A percentile compares a stretch with the other conserved stretches of the same genome.
Conservation (phyloP, 2,329 filamentous ascomycete genomes). For the Exophiala aquamarina region DNA sequence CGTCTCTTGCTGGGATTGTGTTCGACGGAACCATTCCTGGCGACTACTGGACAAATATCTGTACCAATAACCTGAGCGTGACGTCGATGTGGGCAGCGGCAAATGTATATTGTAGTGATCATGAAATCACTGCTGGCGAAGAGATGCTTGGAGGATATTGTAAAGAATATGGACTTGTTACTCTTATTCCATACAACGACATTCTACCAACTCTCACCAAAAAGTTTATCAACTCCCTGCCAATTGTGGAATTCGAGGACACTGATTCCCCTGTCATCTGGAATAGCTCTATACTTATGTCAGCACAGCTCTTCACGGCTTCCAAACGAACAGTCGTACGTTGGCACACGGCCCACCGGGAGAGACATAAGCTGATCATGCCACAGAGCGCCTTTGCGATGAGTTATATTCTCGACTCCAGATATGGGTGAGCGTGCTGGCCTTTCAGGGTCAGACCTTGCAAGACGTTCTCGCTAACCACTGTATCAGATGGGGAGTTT, state of each 20-base stretch:
- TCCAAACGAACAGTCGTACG: too few species aligned
- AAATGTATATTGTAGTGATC: conserved; percentile 31
- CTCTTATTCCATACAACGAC: conserved; percentile 24
- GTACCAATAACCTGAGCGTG: conserved; percentile 34
- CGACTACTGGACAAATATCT: conserved; percentile 24
- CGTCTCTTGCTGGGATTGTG: background rate
- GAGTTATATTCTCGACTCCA: conserved; percentile 5
- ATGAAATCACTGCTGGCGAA: conserved; percentile 25
- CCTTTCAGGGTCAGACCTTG: too few species aligned
- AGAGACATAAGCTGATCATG: too few species aligned
- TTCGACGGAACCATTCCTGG: background rate
- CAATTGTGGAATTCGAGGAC: conserved; percentile 33
- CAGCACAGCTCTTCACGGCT: conserved; percentile 9
- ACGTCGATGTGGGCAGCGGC: conserved; percentile 38
- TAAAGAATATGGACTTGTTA: conserved; percentile 30
- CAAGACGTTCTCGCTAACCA: too few species aligned
- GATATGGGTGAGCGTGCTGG: conserved; percentile 35
- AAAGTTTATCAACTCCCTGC: conserved; percentile 33
- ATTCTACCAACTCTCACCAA: conserved; percentile 31
- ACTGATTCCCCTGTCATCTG: conserved; percentile 22
- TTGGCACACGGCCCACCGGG: too few species aligned
- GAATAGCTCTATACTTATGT: conserved; percentile 33
- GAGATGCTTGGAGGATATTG: conserved; percentile 2
- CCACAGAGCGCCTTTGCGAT: background rate
- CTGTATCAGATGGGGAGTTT: conserved; percentile 31